Base-by-base conservation (phyloP, 495 filamentous ascomycete species). In the Margaritispora aquatica region DNA sequence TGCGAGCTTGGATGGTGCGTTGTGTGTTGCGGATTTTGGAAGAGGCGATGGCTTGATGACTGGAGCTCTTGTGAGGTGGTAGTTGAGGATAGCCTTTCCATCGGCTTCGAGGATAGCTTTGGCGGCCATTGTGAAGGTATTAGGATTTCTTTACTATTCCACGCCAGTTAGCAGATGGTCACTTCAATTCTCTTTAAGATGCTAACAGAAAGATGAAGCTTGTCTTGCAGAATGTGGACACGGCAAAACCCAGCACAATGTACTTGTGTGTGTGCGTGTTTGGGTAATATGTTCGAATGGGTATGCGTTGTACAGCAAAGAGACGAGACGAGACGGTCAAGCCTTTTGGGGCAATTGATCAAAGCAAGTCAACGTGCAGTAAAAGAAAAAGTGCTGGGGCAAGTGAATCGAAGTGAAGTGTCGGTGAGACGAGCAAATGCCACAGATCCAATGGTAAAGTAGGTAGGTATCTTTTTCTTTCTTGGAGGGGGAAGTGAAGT, bases 41-140 rank as follows among this genome's bases (percentile, higher is more conserved):
- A 99, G 90, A 74, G 95, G 89, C 69, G 91, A 90, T 53, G 94
- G 91, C 86, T 96, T 96, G 84, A 99, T 97, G 71, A 96, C 88
- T 58, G 93, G 87, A 59, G 94, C 92, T 69, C 94, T 88, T 66
- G 94, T 99, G 81, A 99, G 92, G 84, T 99, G 94, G 82, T 96
- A 99, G 88, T 96, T 97, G 82, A 99, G 81, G 81, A 99, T 97
- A 80, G 94, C 94, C 88, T 99, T 99, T 84, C 94, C 94, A 79
- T 99, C 94, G 81, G 95, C 94, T 79, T 99, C 94, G 83, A 86
- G 76, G 70, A 99, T 97, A 60, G 93, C 87, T 78, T 99, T 99
- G 75, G 94, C 95, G 73, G 94, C 95, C 94, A 99, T 98, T 80
- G 70, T 80, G 70, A 58, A 65, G 29, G 63, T 36, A 47, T 51